Evolutionary conservation across 768 basidiomycete genomes (phyloP).

Genomic region (Lepiota brunneoincarnata): DNA sequence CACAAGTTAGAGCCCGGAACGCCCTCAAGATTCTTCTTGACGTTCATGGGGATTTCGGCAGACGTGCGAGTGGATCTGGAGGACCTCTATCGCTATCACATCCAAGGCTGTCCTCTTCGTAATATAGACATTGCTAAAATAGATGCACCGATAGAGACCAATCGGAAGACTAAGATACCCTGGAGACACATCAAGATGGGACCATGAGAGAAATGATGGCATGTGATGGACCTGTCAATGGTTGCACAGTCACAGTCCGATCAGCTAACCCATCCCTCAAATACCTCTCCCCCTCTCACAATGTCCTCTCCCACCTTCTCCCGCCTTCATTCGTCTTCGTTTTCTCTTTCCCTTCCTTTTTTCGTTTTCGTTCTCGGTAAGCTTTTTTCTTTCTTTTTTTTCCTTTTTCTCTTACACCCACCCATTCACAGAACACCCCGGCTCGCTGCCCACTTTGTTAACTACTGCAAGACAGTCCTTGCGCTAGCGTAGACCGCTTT

Average conservation of each 20-base stretch:
- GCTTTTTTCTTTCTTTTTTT: conserved; percentile 18
- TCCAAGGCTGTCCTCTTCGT: conserved; percentile 34
- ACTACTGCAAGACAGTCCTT: conserved; percentile 64
- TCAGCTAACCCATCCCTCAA: conserved; percentile 27
- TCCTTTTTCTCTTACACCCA: conserved; percentile 37
- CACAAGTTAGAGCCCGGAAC: conserved; percentile 88
- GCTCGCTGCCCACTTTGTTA: conserved; percentile 35
- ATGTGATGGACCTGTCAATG: conserved; percentile 28
- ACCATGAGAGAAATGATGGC: conserved; percentile 28
- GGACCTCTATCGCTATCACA: conserved; percentile 37
- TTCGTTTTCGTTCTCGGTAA: conserved; percentile 40
- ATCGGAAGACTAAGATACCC: conserved; percentile 18
- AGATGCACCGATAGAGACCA: conserved; percentile 16
- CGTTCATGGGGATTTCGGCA: conserved; percentile 86
- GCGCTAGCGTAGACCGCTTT: conserved; percentile 72
- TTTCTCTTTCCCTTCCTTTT: conserved; percentile 34
- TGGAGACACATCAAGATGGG: conserved; percentile 18
- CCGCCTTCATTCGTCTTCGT: conserved; percentile 41
- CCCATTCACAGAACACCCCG: conserved; percentile 34
- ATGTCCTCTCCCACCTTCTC: conserved; percentile 23
- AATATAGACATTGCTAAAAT: conserved; percentile 14
- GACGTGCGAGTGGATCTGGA: conserved; percentile 45
- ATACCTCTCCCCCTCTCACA: conserved; percentile 24
- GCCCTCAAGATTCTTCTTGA: conserved; percentile 90
- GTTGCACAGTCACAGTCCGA: conserved; percentile 34